A percentile compares a stretch with the other conserved stretches of the same genome.
These are phyloP conservation scores for Cutaneotrichosporon sp. DNA, from an alignment of 1,284 basidiomycete genomes.

Conservation along the genomic window DNA sequence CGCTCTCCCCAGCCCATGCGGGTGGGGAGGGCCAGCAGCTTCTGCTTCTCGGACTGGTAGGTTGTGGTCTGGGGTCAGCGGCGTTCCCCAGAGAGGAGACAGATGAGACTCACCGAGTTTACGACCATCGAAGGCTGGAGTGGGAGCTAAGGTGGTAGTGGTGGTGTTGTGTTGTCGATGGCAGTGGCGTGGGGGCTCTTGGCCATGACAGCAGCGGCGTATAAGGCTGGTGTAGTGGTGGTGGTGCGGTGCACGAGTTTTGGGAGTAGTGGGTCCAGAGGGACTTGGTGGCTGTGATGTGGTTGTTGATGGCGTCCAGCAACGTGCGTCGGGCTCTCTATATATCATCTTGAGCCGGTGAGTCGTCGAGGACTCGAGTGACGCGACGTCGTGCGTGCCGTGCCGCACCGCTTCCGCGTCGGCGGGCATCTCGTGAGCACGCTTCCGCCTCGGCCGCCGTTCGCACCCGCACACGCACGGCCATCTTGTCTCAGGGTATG, in stretches of 20 bases:
- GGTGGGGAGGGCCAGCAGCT: background rate
- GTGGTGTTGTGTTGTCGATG: background rate
- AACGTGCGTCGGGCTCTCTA: background rate
- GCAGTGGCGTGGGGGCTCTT: background rate
- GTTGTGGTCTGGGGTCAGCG: background rate
- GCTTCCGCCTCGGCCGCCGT: no score
- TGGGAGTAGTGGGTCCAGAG: background rate
- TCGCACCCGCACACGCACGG: no score
- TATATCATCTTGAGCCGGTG: background rate
- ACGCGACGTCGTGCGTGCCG: no score
- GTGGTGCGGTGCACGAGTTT: background rate
- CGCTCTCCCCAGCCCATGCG: background rate
- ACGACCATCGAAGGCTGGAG: background rate
- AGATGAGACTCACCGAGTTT: background rate
- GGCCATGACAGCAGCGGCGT: constrained; percentile 1
- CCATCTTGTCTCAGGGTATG: no score
- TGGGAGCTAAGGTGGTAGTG: background rate
- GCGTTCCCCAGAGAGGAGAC: no score
- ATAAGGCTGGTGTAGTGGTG: background rate
- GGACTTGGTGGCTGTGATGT: background rate
- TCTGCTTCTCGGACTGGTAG: constrained; percentile 4
- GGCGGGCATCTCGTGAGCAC: no score
- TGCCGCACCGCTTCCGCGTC: no score
- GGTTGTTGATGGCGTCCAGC: background rate
- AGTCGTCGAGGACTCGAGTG: background rate